A percentile compares a stretch with the other conserved stretches of the same genome.
These are phyloP conservation scores for Sporothrix pseudoabietina DNA, from an alignment of 2,329 filamentous ascomycete genomes.

Conservation along the genomic window DNA sequence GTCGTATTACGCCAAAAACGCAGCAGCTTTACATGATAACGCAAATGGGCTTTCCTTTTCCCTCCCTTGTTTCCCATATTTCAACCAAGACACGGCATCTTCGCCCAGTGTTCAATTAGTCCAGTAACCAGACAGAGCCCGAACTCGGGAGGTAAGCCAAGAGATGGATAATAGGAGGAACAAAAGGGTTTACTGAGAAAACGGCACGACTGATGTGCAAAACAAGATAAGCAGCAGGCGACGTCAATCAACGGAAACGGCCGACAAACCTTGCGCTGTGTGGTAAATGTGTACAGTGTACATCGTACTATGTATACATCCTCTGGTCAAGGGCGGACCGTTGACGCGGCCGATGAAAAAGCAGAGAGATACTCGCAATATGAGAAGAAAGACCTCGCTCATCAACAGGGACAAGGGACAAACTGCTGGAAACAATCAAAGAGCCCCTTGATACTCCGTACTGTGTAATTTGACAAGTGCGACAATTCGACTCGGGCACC, in stretches of 20 bases:
- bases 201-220: slow-evolving; percentile 8
- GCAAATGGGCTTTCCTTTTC: background rate
- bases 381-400: background rate
- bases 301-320: background rate
- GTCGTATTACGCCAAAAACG: slow-evolving; percentile 1
- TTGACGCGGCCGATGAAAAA: slow-evolving; percentile 8
- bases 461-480: background rate
- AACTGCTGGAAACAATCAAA: background rate
- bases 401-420: slow-evolving; percentile 20
- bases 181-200: background rate
- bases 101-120: background rate
- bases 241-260: slow-evolving; percentile 11
- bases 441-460: background rate
- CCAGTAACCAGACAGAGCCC: background rate
- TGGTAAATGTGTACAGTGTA: background rate
- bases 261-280: slow-evolving; percentile 1
- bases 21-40: background rate
- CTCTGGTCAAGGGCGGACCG: background rate
- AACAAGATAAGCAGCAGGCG: slow-evolving; percentile 4
- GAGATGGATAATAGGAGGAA: background rate
- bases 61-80: slow-evolving; percentile 13
- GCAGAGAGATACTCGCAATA: background rate
- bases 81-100: slow-evolving; percentile 7
- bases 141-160: background rate
- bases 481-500: background rate